phyloP scores from a whole-genome alignment of 2,329 filamentous ascomycete species.

The Cladobotryum protrusum region DNA sequence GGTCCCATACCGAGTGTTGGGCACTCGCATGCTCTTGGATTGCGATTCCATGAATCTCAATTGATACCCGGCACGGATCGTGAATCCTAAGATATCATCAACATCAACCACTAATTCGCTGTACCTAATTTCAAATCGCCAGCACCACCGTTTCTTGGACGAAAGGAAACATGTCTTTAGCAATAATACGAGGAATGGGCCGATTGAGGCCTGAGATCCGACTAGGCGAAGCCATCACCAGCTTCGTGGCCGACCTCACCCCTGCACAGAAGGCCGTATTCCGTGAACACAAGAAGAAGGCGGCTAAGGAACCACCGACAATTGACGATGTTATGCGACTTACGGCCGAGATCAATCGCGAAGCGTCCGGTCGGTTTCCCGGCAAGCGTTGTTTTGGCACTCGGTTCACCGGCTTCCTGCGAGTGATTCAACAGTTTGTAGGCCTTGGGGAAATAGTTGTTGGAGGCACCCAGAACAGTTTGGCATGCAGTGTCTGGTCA shows the following conservation, averaged over 20 bases:
- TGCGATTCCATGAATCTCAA: too few species aligned
- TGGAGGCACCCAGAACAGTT: slow-evolving; percentile 37
- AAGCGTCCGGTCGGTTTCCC: slow-evolving; percentile 9
- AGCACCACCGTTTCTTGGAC: too few species aligned
- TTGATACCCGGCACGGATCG: too few species aligned
- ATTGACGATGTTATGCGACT: slow-evolving; percentile 33
- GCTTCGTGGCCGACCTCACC: slow-evolving; percentile 33
- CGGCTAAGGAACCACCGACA: slow-evolving; percentile 20
- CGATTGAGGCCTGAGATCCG: slow-evolving; percentile 30
- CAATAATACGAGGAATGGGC: too few species aligned
- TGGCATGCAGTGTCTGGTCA: slow-evolving; percentile 40
- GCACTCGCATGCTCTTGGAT: too few species aligned
- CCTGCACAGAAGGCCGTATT: slow-evolving; percentile 29
- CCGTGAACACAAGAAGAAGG: slow-evolving; percentile 14
- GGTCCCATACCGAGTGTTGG: too few species aligned
- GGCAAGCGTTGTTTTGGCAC: slow-evolving; percentile 31
- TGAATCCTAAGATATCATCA: too few species aligned
- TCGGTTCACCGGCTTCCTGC: slow-evolving; percentile 34
- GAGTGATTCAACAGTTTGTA: slow-evolving; percentile 37
- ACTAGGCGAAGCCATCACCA: slow-evolving; percentile 33
- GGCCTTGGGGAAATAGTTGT: slow-evolving; percentile 31
- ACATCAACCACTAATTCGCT: too few species aligned
- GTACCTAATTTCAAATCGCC: too few species aligned
- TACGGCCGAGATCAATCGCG: slow-evolving; percentile 31
- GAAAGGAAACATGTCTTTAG: too few species aligned